Evolutionary conservation across 2,329 filamentous ascomycete species (phyloP), one percentile per base, ranked within the genome.

Genomic region (Dendrostoma leiphaemia): DNA sequence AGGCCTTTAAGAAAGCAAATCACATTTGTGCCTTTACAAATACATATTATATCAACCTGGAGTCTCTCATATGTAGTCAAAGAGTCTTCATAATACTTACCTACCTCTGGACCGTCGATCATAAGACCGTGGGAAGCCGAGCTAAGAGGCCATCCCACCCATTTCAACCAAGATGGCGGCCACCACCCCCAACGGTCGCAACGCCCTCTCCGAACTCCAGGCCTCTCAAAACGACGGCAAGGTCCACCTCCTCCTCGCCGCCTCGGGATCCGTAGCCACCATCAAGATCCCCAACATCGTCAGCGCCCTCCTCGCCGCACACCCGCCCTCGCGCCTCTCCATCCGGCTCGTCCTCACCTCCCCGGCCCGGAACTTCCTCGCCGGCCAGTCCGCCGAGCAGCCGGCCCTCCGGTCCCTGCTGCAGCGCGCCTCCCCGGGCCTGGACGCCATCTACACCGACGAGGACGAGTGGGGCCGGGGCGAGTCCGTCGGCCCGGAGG

Each of bases 321-420:
- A 66, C 41, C 78, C 62, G 63, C 67, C 60, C 65, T 31, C 32
- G 1, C 79, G 73, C 45, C 76, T 97, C 53, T 91, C 90, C 9
- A 91, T 97, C 68, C 88, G 91, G n/a, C 74, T 97, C 50, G 74
- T 97, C 56, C 79, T 97, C 56, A 96, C 91, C 3, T 71, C 81
- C 29, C 84, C 86, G 1, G 89, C 93, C 0, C 72, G 80, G 23
- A 79, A 85, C 28, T 97, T 97, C 68, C 83, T 97, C 0, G 76
- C 76, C 12, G 89, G 88, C 26, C 90, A 96, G 67, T 83, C 84
- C 31, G 66, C 70, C 3, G 92, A 97, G 69, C 91, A 97, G 68
- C 91, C 92, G 0, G 74, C 79, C 1, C 68, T 94, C 2, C 71
- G 76, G 0, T 71, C 79, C 1, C 73, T 97, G 4, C 70, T 74